Conservation (phyloP, 305 asterid species). For the Ilex paraguariensis region DNA sequence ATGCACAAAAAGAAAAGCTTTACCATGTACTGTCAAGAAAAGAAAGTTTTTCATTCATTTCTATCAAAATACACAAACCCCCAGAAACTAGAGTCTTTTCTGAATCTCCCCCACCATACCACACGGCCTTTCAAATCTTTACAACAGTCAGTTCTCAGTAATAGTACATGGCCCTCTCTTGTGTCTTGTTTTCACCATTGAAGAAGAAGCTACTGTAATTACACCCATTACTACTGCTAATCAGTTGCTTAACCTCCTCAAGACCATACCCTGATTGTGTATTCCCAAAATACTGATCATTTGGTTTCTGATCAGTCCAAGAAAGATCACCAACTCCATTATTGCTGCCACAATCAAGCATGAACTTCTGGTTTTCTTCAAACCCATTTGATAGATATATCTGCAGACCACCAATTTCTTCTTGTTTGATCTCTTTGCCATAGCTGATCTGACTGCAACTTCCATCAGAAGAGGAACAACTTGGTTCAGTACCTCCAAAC, state of each 20-base stretch:
- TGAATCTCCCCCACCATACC: slow-evolving; percentile 6
- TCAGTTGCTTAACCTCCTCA: slow-evolving; percentile 50
- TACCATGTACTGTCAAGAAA: slow-evolving; percentile 34
- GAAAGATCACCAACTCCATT: slow-evolving; percentile 7
- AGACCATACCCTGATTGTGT: slow-evolving; percentile 26
- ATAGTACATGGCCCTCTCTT: slow-evolving; percentile 38
- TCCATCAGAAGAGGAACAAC: slow-evolving; percentile 67
- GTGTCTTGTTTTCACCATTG: slow-evolving; percentile 47
- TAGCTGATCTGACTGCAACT: slow-evolving; percentile 43
- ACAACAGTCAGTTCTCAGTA: slow-evolving; percentile 27
- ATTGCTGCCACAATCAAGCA: slow-evolving; percentile 28
- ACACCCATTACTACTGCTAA: slow-evolving; percentile 20
- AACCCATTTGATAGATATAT: slow-evolving; percentile 10
- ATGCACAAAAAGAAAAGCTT: slow-evolving; percentile 27
- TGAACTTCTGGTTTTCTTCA: slow-evolving; percentile 38
- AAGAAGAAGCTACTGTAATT: slow-evolving; percentile 15
- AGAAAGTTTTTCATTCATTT: slow-evolving; percentile 18
- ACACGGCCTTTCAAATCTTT: slow-evolving; percentile 41
- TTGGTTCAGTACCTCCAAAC: slow-evolving; percentile 39
- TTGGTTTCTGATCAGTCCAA: slow-evolving; percentile 18
- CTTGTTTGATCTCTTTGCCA: not conserved
- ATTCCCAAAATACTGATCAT: slow-evolving; percentile 21
- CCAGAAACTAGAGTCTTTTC: slow-evolving; percentile 26
- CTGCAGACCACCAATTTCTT: not conserved
- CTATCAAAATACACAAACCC: slow-evolving; percentile 41